Percentiles rank a stretch among this genome's conserved stretches.
Conservation (phyloP, 228 moss, liverwort and hornwort genomes). For the Sphagnum fallax region DNA sequence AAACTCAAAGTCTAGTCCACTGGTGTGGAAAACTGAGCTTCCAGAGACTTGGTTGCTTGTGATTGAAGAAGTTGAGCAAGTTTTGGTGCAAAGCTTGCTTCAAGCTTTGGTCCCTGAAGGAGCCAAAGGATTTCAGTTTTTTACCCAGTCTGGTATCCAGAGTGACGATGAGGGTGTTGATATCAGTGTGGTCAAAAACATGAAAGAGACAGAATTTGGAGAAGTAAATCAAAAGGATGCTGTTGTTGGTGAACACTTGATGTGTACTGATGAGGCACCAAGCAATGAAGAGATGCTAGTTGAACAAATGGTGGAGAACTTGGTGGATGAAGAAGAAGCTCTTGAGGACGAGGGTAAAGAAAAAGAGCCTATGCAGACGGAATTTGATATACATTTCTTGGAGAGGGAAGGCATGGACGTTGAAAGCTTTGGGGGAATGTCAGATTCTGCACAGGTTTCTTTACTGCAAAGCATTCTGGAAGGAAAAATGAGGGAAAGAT, state of each 20-base stretch:
- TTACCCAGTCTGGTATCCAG: conserved; percentile 16
- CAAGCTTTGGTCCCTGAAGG: conserved; percentile 52
- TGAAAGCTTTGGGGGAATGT: conserved; percentile 8
- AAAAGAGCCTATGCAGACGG: conserved; percentile 11
- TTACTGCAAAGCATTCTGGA: conserved; percentile 43
- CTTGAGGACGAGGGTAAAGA: conserved; percentile 19
- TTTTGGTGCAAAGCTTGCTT: conserved; percentile 45
- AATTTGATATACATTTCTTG: conserved; percentile 16
- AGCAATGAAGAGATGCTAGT: conserved; percentile 28
- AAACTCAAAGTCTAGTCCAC: conserved; percentile 16
- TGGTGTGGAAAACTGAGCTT: conserved; percentile 49
- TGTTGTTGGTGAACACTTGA: too few species aligned
- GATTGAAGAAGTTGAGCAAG: conserved; percentile 45
- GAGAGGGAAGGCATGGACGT: conserved; percentile 5
- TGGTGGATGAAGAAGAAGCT: conserved; percentile 5
- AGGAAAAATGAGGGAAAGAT: conserved; percentile 26
- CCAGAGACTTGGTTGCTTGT: conserved; percentile 42
- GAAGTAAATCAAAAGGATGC: neutral
- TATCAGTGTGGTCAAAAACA: conserved; percentile 18
- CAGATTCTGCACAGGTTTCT: conserved; percentile 29
- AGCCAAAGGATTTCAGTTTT: conserved; percentile 19
- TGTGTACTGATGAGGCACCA: conserved; percentile 4
- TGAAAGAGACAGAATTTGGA: conserved; percentile 15
- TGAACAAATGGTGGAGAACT: neutral
- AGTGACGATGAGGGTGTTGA: conserved; percentile 16